Evolutionary conservation across 2,329 filamentous ascomycete species (phyloP).

Genomic region (Chaetomiaceae sp.): DNA sequence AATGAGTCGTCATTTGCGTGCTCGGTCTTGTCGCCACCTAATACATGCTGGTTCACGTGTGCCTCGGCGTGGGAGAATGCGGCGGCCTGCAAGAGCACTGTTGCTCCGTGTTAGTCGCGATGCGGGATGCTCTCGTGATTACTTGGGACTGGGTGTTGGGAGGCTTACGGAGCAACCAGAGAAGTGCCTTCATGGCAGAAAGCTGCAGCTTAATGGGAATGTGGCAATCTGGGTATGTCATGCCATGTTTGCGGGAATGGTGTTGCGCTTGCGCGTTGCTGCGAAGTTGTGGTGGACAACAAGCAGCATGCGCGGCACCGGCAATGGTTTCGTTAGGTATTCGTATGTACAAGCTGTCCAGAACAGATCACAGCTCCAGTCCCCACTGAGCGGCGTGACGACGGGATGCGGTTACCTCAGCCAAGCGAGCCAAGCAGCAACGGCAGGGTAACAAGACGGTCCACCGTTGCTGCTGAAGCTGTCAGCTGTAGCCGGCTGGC

Average conservation of each 20-base stretch:
- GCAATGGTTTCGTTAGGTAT: background rate
- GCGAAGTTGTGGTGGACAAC: background rate
- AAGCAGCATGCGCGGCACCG: background rate
- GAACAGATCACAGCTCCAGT: slow-evolving; percentile 2
- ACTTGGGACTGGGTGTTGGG: slow-evolving; percentile 3
- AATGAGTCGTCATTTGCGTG: slow-evolving; percentile 15
- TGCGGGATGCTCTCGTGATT: background rate
- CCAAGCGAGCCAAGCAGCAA: too few relatives aligned
- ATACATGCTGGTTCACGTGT: slow-evolving; percentile 28
- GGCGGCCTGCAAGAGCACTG: slow-evolving; percentile 44
- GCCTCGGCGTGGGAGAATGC: slow-evolving; percentile 34
- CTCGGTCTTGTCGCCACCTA: slow-evolving; percentile 23
- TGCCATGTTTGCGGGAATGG: slow-evolving; percentile 15
- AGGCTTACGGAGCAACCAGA: slow-evolving; percentile 39
- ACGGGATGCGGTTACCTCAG: slow-evolving; percentile 6
- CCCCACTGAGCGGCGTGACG: too few relatives aligned
- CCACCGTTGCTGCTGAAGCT: too few relatives aligned
- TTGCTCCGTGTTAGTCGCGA: slow-evolving; percentile 20
- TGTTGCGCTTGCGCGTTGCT: background rate
- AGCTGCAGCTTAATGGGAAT: slow-evolving; percentile 18
- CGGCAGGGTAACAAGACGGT: too few relatives aligned
- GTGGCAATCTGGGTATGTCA: slow-evolving; percentile 12
- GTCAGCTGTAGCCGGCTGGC: too few relatives aligned
- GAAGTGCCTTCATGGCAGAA: slow-evolving; percentile 36
- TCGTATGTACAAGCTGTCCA: slow-evolving; percentile 19